phyloP scores from a whole-genome alignment of 78 protist genomes.

The Cavenderia fasciculata region DNA sequence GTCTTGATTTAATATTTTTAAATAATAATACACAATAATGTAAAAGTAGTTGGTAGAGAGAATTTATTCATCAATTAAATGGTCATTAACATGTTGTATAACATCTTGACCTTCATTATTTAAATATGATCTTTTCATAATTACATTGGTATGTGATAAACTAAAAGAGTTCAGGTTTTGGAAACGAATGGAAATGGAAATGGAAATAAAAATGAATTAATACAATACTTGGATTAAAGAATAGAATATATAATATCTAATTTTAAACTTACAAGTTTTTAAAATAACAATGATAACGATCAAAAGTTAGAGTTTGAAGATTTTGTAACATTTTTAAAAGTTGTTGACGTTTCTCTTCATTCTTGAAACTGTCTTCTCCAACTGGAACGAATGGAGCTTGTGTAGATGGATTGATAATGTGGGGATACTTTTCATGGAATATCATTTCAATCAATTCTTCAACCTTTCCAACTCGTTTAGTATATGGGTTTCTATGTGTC shows the following conservation, averaged over 20 bases:
- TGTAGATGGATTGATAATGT: background rate
- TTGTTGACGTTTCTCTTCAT: conserved; percentile 14
- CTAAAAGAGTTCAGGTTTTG: no score
- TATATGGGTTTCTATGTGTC: conserved; percentile 51
- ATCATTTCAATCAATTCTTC: background rate
- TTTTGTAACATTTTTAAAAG: conserved; percentile 1
- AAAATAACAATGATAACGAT: conserved; percentile 34
- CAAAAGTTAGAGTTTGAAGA: conserved; percentile 1
- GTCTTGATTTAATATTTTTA: no score
- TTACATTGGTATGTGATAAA: conserved; percentile 35
- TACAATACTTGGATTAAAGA: background rate
- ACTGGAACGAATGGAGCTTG: background rate
- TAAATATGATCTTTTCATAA: conserved; percentile 29
- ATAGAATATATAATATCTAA: no score
- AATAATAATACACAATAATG: no score
- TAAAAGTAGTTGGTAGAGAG: no score
- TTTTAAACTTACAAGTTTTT: conserved; percentile 3
- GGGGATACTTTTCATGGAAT: conserved; percentile 14
- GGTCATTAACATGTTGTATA: background rate
- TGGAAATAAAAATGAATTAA: no score
- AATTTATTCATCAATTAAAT: conserved; percentile 10
- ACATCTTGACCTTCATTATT: conserved; percentile 31
- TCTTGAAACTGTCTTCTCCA: conserved; percentile 1
- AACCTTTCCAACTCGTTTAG: no score
- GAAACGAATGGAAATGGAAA: no score